phyloP scores from a whole-genome alignment of 495 filamentous ascomycete species.

The Talaromyces ruber region DNA sequence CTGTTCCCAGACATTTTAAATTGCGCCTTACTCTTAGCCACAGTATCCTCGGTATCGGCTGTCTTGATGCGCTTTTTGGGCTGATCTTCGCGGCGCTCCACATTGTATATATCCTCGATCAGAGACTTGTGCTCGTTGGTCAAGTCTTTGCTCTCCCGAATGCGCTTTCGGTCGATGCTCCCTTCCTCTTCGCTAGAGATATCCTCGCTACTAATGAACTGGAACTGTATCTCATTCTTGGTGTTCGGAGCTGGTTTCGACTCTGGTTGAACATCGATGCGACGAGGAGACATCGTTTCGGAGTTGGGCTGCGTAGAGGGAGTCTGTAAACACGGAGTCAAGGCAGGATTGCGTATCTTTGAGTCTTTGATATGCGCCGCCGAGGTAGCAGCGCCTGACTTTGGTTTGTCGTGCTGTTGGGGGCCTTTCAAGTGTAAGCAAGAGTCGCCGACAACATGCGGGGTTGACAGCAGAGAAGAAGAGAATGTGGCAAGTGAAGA shows the following conservation, averaged over 20 bases:
- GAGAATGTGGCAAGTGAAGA: background rate
- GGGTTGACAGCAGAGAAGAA: background rate
- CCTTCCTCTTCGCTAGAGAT: conserved; percentile 13
- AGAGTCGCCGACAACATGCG: background rate
- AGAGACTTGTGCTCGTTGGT: conserved; percentile 21
- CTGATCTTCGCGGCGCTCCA: conserved; percentile 51
- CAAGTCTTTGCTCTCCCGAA: conserved; percentile 17
- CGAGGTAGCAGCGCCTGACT: conserved; percentile 7
- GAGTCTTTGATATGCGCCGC: conserved; percentile 21
- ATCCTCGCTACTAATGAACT: conserved; percentile 4
- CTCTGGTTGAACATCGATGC: background rate
- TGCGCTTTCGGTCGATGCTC: conserved; percentile 21
- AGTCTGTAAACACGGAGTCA: conserved; percentile 11
- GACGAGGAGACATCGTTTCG: background rate
- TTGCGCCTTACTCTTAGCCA: conserved; percentile 22
- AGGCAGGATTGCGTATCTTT: conserved; percentile 15
- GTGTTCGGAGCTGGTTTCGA: background rate
- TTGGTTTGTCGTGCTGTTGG: conserved; percentile 9
- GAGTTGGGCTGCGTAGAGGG: conserved; percentile 5
- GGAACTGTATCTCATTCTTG: background rate
- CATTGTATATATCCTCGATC: conserved; percentile 65
- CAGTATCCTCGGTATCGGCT: conserved; percentile 27
- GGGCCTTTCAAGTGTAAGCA: conserved; percentile 7
- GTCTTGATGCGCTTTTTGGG: conserved; percentile 52
- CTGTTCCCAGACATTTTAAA: conserved; percentile 40